Evolutionary conservation across 768 basidiomycete genomes (phyloP).

Genomic region (Lyophyllum shimeji): DNA sequence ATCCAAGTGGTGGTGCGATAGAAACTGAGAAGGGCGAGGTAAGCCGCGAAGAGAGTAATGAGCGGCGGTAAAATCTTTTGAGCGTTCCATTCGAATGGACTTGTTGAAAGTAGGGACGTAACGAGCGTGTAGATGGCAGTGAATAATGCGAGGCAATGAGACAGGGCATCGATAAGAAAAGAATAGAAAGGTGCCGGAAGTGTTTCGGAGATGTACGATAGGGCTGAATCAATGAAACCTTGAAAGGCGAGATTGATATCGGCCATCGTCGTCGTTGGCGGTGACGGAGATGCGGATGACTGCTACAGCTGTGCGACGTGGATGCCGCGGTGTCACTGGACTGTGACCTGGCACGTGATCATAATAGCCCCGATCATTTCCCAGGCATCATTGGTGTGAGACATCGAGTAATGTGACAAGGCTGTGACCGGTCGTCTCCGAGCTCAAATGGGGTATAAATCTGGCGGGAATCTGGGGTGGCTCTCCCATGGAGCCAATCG

Average conservation of each 20-base stretch:
- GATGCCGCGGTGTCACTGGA: background rate
- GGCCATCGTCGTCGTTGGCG: constrained; percentile 20
- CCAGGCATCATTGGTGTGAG: background rate
- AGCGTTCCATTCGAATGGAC: constrained; percentile 62
- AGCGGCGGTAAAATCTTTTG: constrained; percentile 73
- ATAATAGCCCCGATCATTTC: background rate
- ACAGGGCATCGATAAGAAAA: constrained; percentile 48
- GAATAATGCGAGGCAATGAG: constrained; percentile 50
- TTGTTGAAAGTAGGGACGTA: constrained; percentile 45
- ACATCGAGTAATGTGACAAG: background rate
- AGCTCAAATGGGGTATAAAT: background rate
- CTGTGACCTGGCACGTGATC: background rate
- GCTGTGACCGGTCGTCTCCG: background rate
- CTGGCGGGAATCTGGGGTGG: background rate
- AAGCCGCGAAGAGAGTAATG: constrained; percentile 69
- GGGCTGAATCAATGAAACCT: constrained; percentile 50
- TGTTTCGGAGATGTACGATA: constrained; percentile 51
- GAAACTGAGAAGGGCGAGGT: constrained; percentile 72
- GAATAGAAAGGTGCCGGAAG: constrained; percentile 59
- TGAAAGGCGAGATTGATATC: constrained; percentile 36
- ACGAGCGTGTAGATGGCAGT: constrained; percentile 49
- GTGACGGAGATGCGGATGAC: background rate
- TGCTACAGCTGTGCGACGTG: background rate
- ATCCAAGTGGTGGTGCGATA: constrained; percentile 81
- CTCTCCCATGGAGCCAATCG: background rate